Base-by-base conservation (phyloP, 345 rosid species). In the Rhodamnia rubescens region DNA sequence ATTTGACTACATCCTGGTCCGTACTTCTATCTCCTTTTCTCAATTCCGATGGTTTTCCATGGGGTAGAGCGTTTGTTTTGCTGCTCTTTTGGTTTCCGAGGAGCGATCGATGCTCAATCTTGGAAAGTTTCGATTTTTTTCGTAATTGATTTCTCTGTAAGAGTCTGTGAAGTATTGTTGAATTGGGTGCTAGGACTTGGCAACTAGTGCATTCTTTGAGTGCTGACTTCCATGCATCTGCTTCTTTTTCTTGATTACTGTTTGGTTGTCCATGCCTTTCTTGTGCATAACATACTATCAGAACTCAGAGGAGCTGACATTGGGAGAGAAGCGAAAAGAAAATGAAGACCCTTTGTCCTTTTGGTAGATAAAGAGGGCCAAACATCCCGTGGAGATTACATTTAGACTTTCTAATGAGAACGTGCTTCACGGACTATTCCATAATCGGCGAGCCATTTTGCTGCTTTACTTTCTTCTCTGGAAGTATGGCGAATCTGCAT, bases 1-100 rank as follows among this genome's bases (percentile, higher is more conserved):
- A 81, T 94, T 91, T 59, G 94, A 94, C 51, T 92, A 93, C 59
- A 90, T 92, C 85, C 78, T 92, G 93, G 95, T 94, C 53, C 13
- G 89, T 86, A 15, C 27, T 56, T 51, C 82, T 51, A 5, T 6
- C 47, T 74, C 16, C 44, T 8, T 27, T 52, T 24, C 55, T 51
- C 44, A 20, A n/a, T 50, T 52, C 29, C 56, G 78, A 64, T 32
- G 78, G 24, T 2, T 8, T 64, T 64, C 75, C 8, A 32, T 32
- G 0, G 42, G 44, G 44, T 10, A 20, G 44, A 64, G 11, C 4
- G 75, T 32, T 7, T 29, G 2, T 64, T 29, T 29, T 16, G 75
- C 75, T 64, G 75, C 22, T 64, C 22, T 64, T 32, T 64, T 64
- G 44, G 78, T 64, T 64, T 32, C 78, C 0, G 78, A 32, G 75